Evolutionary conservation across 805 yeast genomes (phyloP).

Genomic region (Saturnispora sanitii): DNA sequence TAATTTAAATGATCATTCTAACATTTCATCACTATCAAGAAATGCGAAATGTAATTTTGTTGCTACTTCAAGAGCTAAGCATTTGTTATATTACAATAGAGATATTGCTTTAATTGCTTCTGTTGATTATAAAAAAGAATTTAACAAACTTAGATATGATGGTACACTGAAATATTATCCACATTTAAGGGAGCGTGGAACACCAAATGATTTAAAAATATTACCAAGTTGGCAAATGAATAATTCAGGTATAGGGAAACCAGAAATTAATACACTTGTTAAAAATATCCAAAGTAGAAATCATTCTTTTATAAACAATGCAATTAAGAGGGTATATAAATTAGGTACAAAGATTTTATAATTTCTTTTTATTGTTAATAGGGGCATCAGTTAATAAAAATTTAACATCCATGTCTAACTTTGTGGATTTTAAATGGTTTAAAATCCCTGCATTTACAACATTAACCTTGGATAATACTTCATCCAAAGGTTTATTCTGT

Average conservation of each 20-base stretch:
- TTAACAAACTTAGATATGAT: background rate
- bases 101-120: conserved; percentile 15
- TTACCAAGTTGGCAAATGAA: conserved; percentile 7
- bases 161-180: conserved; percentile 10
- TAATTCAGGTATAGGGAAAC: conserved; percentile 1
- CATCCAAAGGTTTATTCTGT: background rate
- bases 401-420: conserved; percentile 27
- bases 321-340: conserved; percentile 1
- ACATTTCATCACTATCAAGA: background rate
- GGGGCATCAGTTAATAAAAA: conserved; percentile 40
- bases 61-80: conserved; percentile 55
- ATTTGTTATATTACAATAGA: conserved; percentile 32
- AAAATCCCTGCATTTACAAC: conserved; percentile 21
- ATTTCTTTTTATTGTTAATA: conserved; percentile 19
- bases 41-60: conserved; percentile 36
- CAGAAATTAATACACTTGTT: background rate
- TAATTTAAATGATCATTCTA: background rate
- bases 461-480: conserved; percentile 11
- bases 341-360: background rate
- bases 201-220: conserved; percentile 6
- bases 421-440: conserved; percentile 10
- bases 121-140: conserved; percentile 13
- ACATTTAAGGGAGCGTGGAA: conserved; percentile 3
- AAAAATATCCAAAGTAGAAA: background rate
- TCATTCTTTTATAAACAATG: background rate